Evolutionary conservation across 1,139 yeast species (phyloP).

Genomic region (Zygosaccharomyces pseudobailii): DNA sequence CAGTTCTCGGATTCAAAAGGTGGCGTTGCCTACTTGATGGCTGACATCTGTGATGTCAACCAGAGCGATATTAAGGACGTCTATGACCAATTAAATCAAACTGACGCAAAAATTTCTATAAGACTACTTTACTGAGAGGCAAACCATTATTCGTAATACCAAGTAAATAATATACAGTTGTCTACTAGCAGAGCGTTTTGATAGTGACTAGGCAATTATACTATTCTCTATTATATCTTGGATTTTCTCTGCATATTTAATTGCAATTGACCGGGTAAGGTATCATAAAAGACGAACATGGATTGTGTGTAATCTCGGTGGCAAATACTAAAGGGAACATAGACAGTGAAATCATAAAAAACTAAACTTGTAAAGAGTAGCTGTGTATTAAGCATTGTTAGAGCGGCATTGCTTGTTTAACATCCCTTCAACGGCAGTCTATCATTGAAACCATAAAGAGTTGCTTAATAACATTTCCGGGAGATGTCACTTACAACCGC

Average conservation of each 20-base stretch:
- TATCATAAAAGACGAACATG: not conserved
- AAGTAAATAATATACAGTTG: not conserved
- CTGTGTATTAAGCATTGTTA: not conserved
- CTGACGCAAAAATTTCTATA: constrained; percentile 87
- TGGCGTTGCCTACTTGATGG: constrained; percentile 95
- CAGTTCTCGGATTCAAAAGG: constrained; percentile 96
- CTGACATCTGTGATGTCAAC: constrained; percentile 88
- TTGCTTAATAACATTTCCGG: not conserved
- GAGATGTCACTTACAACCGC: constrained; percentile 67
- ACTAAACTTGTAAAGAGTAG: not conserved
- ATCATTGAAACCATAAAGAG: not conserved
- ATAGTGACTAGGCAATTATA: not conserved
- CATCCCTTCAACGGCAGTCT: not conserved
- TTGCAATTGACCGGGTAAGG: not conserved
- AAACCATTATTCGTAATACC: not conserved
- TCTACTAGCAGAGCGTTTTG: not conserved
- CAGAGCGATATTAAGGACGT: constrained; percentile 76
- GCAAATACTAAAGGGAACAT: constrained; percentile 9
- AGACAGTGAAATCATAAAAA: not conserved
- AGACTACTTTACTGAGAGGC: constrained; percentile 68
- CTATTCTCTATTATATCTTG: too few relatives aligned
- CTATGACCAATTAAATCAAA: constrained; percentile 81
- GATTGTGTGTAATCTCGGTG: constrained; percentile 8
- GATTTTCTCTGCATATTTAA: too few relatives aligned
- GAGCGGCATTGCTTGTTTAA: not conserved